A percentile compares a stretch with the other conserved stretches of the same genome.
Evolutionary conservation across 2,329 filamentous ascomycete genomes (phyloP).

Genomic region (Dendryphion nanum): DNA sequence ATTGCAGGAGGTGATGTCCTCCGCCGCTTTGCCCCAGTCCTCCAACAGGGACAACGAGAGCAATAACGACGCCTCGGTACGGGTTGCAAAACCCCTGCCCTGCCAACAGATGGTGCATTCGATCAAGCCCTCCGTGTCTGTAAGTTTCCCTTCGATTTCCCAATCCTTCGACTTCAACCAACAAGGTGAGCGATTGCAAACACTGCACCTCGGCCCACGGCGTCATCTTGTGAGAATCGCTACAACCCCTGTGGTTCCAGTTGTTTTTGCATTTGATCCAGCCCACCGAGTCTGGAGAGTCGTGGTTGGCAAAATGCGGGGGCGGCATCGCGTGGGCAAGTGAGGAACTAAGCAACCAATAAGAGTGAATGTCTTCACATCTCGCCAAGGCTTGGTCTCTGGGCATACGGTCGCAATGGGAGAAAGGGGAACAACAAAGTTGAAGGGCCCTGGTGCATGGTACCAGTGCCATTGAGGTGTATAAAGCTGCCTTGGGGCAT

Average conservation of each 20-base stretch:
- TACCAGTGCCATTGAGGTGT: not conserved
- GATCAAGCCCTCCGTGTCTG: too few relatives aligned
- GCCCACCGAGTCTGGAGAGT: not conserved
- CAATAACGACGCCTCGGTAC: too few relatives aligned
- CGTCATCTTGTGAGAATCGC: not conserved
- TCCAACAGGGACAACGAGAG: too few relatives aligned
- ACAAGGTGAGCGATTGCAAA: not conserved
- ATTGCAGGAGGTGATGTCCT: not conserved
- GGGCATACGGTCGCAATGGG: not conserved
- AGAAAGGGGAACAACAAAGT: not conserved
- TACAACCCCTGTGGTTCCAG: not conserved
- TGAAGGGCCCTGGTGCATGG: not conserved
- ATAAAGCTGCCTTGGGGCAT: not conserved
- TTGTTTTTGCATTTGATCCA: not conserved
- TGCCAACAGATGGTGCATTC: too few relatives aligned
- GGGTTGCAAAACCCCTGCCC: too few relatives aligned
- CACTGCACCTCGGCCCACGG: not conserved
- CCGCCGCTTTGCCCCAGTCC: not conserved
- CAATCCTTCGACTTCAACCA: too few relatives aligned
- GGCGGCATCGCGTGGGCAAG: not conserved
- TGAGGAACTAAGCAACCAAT: not conserved
- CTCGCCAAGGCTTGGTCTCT: not conserved
- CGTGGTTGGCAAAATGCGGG: conserved; percentile 4
- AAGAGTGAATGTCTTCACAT: not conserved
- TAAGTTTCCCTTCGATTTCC: too few relatives aligned